phyloP scores from a whole-genome alignment of 306 rosid genomes.

The Trifolium repens region DNA sequence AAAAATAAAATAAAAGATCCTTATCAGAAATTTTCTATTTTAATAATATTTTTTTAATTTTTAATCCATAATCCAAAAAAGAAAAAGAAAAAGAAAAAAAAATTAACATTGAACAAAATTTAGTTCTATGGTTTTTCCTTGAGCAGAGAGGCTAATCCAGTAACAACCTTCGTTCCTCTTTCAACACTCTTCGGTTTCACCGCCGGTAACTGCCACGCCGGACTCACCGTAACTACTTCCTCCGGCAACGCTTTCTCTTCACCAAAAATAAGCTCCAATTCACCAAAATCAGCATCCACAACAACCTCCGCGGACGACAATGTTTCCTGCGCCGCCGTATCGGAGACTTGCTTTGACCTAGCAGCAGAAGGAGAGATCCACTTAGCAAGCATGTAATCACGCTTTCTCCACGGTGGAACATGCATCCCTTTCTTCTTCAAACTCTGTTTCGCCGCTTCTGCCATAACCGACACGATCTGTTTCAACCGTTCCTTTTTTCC shows the following conservation, averaged over 20 bases:
- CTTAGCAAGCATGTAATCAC: slow-evolving; percentile 86
- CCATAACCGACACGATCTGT: slow-evolving; percentile 72
- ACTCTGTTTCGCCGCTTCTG: slow-evolving; percentile 87
- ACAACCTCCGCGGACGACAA: slow-evolving; percentile 18
- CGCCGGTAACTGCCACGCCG: slow-evolving; percentile 89
- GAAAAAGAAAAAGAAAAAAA: not conserved
- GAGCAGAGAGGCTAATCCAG: slow-evolving; percentile 94
- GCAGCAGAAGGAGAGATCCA: slow-evolving; percentile 72
- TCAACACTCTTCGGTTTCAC: slow-evolving; percentile 79
- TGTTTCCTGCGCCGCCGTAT: not conserved
- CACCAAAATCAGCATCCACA: slow-evolving; percentile 60
- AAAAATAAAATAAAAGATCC: not conserved
- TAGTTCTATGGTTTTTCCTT: slow-evolving; percentile 69
- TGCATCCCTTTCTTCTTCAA: slow-evolving; percentile 97
- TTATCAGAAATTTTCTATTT: slow-evolving; percentile 37
- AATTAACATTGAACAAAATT: slow-evolving; percentile 41
- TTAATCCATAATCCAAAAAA: slow-evolving; percentile 23
- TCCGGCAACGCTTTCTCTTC: slow-evolving; percentile 37
- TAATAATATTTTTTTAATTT: slow-evolving; percentile 30
- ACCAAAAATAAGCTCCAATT: slow-evolving; percentile 78
- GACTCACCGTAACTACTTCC: slow-evolving; percentile 7
- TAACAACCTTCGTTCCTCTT: slow-evolving; percentile 76
- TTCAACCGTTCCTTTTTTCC: slow-evolving; percentile 76
- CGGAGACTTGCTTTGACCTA: slow-evolving; percentile 34
- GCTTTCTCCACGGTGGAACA: slow-evolving; percentile 95